Evolutionary conservation across 2,329 filamentous ascomycete genomes (phyloP).

Genomic region (Exserohilum rostratum): DNA sequence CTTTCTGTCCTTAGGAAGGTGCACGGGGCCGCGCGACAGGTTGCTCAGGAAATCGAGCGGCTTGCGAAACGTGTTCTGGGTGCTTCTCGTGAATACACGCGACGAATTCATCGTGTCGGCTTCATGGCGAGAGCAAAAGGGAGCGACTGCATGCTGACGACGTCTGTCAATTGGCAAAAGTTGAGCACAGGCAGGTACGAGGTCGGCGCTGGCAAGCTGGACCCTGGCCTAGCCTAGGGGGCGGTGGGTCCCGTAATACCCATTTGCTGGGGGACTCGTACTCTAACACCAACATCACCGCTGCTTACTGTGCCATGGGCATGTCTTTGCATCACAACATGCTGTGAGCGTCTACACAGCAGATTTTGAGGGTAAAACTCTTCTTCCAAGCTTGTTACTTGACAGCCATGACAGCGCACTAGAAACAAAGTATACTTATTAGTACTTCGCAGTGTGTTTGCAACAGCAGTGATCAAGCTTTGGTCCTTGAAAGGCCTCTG

Average conservation of each 20-base stretch:
- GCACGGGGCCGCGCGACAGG: conserved; percentile 27
- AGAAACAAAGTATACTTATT: no score
- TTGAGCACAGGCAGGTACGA: conserved; percentile 25
- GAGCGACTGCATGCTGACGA: conserved; percentile 19
- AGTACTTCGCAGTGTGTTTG: no score
- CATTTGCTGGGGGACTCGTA: no score
- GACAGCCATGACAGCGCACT: no score
- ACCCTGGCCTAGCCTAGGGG: conserved; percentile 14
- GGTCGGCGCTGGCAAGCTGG: conserved; percentile 8
- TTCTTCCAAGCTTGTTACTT: no score
- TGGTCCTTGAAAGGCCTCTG: background rate
- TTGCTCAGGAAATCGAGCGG: conserved; percentile 47
- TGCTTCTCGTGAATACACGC: conserved; percentile 41
- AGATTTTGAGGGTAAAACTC: no score
- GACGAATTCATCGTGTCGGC: conserved; percentile 42
- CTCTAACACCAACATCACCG: conserved; percentile 48
- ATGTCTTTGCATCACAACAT: no score
- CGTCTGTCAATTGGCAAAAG: conserved; percentile 12
- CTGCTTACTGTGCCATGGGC: conserved; percentile 8
- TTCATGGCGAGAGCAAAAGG: conserved; percentile 33
- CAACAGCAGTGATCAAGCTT: background rate
- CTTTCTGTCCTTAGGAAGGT: conserved; percentile 24
- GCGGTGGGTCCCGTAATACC: conserved; percentile 9
- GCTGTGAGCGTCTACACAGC: no score
- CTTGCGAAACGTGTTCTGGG: conserved; percentile 40